phyloP scores from a whole-genome alignment of 768 basidiomycete genomes.

The Russula ochroleuca region DNA sequence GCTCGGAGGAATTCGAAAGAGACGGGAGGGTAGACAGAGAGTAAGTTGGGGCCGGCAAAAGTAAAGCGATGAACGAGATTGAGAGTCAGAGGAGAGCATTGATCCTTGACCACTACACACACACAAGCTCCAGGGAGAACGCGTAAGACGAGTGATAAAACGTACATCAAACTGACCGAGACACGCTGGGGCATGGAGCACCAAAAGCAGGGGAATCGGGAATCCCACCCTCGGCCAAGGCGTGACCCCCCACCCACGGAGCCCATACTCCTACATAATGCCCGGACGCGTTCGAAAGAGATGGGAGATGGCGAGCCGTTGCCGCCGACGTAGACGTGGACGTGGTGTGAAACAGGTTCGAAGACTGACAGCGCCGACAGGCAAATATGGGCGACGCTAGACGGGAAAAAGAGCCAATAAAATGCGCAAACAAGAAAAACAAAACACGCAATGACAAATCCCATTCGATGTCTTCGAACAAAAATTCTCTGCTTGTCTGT shows the following conservation, averaged over 20 bases:
- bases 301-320: neutral
- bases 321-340: neutral
- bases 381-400: neutral
- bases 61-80: too few species aligned
- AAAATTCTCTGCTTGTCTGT: too few species aligned
- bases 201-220: too few species aligned
- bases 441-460: neutral
- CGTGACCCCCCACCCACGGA: neutral
- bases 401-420: neutral
- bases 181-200: too few species aligned
- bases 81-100: too few species aligned
- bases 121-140: too few species aligned
- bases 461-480: neutral
- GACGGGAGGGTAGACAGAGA: too few species aligned
- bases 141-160: too few species aligned
- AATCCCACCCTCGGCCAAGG: conserved; percentile 5
- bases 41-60: too few species aligned
- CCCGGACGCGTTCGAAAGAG: neutral
- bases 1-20: neutral
- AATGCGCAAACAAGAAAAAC: neutral
- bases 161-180: too few species aligned
- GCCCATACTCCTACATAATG: neutral
- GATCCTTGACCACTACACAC: too few species aligned
- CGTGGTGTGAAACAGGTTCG: too few species aligned
- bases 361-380: neutral